These are phyloP conservation scores for Stenogyne calaminthoides DNA, from an alignment of 305 asterid species.

Conservation along the genomic window DNA sequence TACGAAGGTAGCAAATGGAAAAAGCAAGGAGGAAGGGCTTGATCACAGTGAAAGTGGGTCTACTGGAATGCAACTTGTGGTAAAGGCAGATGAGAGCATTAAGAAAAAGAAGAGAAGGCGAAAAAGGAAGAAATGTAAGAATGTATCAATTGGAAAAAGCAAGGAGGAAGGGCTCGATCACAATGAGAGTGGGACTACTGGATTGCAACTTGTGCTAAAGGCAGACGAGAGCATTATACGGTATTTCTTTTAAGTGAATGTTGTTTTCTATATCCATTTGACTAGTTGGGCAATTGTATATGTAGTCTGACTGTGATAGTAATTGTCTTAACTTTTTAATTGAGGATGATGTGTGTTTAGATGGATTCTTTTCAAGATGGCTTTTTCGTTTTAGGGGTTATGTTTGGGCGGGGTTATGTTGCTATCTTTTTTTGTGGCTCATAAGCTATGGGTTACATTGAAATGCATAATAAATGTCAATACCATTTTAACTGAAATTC, in stretches of 20 bases:
- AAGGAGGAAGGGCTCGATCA: slow-evolving; percentile 37
- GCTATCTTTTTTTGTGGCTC: not conserved
- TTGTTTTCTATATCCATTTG: not conserved
- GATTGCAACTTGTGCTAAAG: slow-evolving; percentile 35
- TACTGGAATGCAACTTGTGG: slow-evolving; percentile 33
- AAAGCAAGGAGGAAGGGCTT: slow-evolving; percentile 36
- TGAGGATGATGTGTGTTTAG: not conserved
- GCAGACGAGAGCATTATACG: slow-evolving; percentile 35
- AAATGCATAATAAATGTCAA: not conserved
- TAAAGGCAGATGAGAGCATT: slow-evolving; percentile 28
- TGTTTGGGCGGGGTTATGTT: not conserved
- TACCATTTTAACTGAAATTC: slow-evolving; percentile 4
- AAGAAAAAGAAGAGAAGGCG: not conserved
- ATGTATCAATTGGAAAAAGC: slow-evolving; percentile 38
- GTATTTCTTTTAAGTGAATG: slow-evolving; percentile 37
- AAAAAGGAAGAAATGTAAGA: not conserved
- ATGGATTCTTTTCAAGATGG: not conserved
- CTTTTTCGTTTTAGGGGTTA: not conserved
- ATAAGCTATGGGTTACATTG: not conserved
- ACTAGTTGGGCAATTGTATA: slow-evolving; percentile 8
- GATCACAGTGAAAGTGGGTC: slow-evolving; percentile 36
- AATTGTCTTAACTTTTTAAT: not conserved
- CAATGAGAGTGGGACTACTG: slow-evolving; percentile 34
- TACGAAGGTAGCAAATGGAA: slow-evolving; percentile 37
- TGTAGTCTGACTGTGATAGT: slow-evolving; percentile 4